phyloP scores from a whole-genome alignment of 495 filamentous ascomycete genomes.

The Aspergillus funiculosus region DNA sequence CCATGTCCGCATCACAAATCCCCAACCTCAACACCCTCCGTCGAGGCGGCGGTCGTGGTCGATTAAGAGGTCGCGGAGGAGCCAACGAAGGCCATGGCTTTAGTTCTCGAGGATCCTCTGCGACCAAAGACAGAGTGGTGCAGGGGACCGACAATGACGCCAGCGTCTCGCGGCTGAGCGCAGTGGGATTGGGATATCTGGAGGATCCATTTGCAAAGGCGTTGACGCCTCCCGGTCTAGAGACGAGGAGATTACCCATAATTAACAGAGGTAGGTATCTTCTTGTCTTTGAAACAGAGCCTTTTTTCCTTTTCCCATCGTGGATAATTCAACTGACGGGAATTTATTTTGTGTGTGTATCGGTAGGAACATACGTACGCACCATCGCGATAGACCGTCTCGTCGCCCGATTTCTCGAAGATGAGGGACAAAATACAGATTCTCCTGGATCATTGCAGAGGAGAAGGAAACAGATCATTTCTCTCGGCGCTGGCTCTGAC shows the following conservation, averaged over 20 bases:
- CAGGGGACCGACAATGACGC: constrained; percentile 92
- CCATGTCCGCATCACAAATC: constrained; percentile 67
- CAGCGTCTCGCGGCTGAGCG: constrained; percentile 78
- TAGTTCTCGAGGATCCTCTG: constrained; percentile 16
- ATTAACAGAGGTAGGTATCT: constrained; percentile 74
- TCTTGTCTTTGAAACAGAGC: neutral
- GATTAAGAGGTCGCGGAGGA: constrained; percentile 40
- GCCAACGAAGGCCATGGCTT: constrained; percentile 24
- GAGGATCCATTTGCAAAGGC: constrained; percentile 68
- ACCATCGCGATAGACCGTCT: constrained; percentile 81
- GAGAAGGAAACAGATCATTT: constrained; percentile 73
- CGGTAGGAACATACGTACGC: constrained; percentile 83
- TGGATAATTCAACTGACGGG: neutral
- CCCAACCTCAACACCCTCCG: constrained; percentile 70
- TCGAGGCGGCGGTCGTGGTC: constrained; percentile 40
- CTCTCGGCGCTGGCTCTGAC: constrained; percentile 89
- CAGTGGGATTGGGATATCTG: constrained; percentile 81
- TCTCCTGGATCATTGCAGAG: constrained; percentile 15
- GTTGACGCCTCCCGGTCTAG: constrained; percentile 50
- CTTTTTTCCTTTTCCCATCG: neutral
- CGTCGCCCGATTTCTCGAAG: constrained; percentile 60
- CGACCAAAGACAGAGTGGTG: constrained; percentile 55
- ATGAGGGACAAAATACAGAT: constrained; percentile 3
- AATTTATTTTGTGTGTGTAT: neutral
- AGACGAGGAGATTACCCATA: constrained; percentile 65